Conservation (phyloP, 106 monocot genomes). For the Agapanthus africanus region DNA sequence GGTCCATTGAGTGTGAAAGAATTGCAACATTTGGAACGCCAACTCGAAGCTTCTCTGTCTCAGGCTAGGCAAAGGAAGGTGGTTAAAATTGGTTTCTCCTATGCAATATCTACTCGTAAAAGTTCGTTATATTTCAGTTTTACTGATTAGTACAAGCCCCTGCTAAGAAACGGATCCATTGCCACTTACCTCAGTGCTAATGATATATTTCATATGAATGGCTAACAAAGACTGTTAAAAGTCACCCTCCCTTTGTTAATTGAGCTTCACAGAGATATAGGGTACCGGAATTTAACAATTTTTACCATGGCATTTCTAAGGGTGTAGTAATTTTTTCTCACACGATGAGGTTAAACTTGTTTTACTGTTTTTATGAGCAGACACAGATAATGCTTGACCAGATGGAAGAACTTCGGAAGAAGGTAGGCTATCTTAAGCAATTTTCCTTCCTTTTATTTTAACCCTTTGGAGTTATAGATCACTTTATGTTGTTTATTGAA, state of each 20-base stretch:
- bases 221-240: too few relatives aligned
- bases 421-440: constrained; percentile 19
- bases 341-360: constrained; percentile 2
- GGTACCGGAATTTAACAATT: too few relatives aligned
- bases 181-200: too few relatives aligned
- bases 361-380: constrained; percentile 21
- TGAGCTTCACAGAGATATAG: too few relatives aligned
- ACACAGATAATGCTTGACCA: constrained; percentile 67
- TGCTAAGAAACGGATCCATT: too few relatives aligned
- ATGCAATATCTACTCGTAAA: not conserved
- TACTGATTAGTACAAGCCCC: too few relatives aligned
- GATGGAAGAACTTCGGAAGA: constrained; percentile 66
- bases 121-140: not conserved
- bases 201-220: too few relatives aligned
- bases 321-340: not conserved
- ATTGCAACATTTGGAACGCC: constrained; percentile 71
- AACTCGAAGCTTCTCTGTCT: constrained; percentile 68
- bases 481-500: not conserved
- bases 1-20: constrained; percentile 86
- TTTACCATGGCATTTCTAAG: not conserved
- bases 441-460: not conserved
- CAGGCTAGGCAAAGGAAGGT: constrained; percentile 88
- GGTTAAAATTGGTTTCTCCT: not conserved
- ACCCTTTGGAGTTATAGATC: not conserved
- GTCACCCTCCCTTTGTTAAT: not conserved